phyloP scores from a whole-genome alignment of 495 filamentous ascomycete genomes.

The Daldinia concentrica region DNA sequence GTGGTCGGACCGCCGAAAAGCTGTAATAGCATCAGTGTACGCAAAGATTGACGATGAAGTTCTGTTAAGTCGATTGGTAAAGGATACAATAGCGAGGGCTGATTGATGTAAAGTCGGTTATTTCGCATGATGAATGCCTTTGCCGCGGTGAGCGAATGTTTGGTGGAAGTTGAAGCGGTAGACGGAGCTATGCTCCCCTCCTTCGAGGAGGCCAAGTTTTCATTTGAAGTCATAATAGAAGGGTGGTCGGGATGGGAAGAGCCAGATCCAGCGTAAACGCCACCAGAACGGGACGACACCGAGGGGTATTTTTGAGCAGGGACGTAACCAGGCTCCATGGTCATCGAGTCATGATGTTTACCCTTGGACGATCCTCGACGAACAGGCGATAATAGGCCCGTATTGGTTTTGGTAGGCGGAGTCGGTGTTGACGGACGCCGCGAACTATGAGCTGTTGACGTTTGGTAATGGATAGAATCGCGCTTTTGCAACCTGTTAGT shows the following conservation, averaged over 20 bases:
- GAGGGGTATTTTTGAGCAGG: constrained; percentile 37
- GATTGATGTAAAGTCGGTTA: constrained; percentile 83
- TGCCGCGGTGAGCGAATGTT: constrained; percentile 38
- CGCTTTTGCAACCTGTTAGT: constrained; percentile 35
- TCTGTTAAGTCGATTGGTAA: constrained; percentile 89
- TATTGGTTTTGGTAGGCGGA: constrained; percentile 20
- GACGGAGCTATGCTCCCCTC: constrained; percentile 43
- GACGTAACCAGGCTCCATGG: constrained; percentile 40
- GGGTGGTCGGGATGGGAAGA: constrained; percentile 35
- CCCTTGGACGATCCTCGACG: constrained; percentile 32
- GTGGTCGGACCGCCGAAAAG: constrained; percentile 84
- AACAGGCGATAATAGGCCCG: constrained; percentile 27
- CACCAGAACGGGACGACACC: constrained; percentile 49
- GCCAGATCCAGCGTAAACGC: constrained; percentile 51
- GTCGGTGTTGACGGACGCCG: constrained; percentile 30
- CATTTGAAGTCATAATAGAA: constrained; percentile 43
- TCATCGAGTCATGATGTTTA: constrained; percentile 53
- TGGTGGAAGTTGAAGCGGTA: constrained; percentile 39
- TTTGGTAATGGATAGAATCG: constrained; percentile 26
- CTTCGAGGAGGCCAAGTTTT: constrained; percentile 38
- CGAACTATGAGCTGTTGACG: constrained; percentile 15
- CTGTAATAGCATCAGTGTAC: constrained; percentile 81
- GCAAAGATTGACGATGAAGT: constrained; percentile 85
- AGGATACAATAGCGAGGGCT: constrained; percentile 78
- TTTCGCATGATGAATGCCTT: constrained; percentile 76